Percentiles rank a stretch among this genome's conserved stretches.
These are phyloP conservation scores for Metschnikowia koreensis DNA, from an alignment of 805 yeast species.

Conservation along the genomic window DNA sequence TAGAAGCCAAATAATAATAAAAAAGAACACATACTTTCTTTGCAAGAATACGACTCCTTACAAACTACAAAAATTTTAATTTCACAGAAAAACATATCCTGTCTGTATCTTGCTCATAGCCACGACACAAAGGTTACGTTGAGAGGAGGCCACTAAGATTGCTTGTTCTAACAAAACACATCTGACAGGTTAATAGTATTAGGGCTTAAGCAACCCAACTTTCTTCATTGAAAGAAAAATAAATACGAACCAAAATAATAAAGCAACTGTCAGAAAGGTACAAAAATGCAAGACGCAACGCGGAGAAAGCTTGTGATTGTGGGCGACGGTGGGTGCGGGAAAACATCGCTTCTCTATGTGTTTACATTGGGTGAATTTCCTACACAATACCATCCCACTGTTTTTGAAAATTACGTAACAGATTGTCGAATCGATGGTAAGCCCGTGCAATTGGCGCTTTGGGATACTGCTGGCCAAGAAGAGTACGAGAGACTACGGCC, in stretches of 20 bases:
- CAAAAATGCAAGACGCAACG: conserved; percentile 24
- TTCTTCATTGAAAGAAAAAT: not conserved
- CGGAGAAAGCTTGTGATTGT: conserved; percentile 79
- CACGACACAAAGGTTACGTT: too few relatives aligned
- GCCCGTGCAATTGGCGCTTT: conserved; percentile 79
- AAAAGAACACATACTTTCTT: too few relatives aligned
- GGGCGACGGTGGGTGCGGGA: conserved; percentile 96
- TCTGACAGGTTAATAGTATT: too few relatives aligned
- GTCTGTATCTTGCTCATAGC: too few relatives aligned
- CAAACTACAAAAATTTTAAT: too few relatives aligned
- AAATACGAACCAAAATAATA: too few relatives aligned
- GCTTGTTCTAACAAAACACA: too few relatives aligned
- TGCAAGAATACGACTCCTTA: too few relatives aligned
- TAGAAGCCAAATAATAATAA: too few relatives aligned
- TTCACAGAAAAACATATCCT: too few relatives aligned
- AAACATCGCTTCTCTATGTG: conserved; percentile 85
- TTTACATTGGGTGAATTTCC: conserved; percentile 93
- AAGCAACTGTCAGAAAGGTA: not conserved
- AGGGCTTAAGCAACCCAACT: too few relatives aligned
- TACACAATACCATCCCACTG: conserved; percentile 89
- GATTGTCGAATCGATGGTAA: conserved; percentile 94
- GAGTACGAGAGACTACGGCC: conserved; percentile 91
- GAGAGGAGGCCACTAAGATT: too few relatives aligned
- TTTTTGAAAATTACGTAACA: conserved; percentile 90
- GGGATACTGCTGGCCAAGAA: conserved; percentile 98